Conservation (phyloP, 352 stramenopile species). For the Achlya hypogyna region DNA sequence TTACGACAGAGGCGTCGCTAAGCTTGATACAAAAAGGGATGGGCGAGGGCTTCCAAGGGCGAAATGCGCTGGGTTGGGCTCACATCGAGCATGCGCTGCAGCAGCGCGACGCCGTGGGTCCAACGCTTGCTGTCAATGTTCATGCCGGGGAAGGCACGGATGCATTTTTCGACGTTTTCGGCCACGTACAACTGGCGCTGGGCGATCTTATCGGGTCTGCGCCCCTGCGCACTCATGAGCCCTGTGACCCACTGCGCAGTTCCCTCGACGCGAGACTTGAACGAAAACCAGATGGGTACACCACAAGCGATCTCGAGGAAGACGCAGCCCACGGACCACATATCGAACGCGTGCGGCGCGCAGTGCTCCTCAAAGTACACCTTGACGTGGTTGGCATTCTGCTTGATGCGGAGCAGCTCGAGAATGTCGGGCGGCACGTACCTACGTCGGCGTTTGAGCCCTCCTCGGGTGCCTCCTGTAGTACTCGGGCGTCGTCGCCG, state of each 20-base stretch:
- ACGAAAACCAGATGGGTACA: constrained; percentile 16
- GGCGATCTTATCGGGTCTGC: constrained; percentile 12
- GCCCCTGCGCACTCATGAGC: background rate
- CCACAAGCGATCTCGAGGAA: constrained; percentile 16
- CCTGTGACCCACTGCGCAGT: background rate
- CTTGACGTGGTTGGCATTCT: constrained; percentile 8
- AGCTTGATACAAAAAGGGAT: background rate
- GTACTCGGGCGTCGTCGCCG: constrained; percentile 7
- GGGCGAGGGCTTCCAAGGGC: background rate
- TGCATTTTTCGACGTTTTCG: constrained; percentile 6
- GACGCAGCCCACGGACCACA: constrained; percentile 18
- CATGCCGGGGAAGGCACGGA: constrained; percentile 3
- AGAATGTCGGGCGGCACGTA: constrained; percentile 13
- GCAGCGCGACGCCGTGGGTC: constrained; percentile 4
- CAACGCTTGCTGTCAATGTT: constrained; percentile 13
- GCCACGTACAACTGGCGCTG: constrained; percentile 4
- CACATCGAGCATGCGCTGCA: constrained; percentile 10
- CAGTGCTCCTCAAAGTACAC: constrained; percentile 3
- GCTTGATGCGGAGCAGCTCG: constrained; percentile 13
- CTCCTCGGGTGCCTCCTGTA: background rate
- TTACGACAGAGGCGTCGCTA: no score
- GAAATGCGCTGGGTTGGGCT: constrained; percentile 9
- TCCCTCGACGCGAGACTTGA: constrained; percentile 3
- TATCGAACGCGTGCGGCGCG: constrained; percentile 13
- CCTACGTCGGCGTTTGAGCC: background rate